Conservation (phyloP, 148 eudicot genomes). For the Pharnaceum exiguum region DNA sequence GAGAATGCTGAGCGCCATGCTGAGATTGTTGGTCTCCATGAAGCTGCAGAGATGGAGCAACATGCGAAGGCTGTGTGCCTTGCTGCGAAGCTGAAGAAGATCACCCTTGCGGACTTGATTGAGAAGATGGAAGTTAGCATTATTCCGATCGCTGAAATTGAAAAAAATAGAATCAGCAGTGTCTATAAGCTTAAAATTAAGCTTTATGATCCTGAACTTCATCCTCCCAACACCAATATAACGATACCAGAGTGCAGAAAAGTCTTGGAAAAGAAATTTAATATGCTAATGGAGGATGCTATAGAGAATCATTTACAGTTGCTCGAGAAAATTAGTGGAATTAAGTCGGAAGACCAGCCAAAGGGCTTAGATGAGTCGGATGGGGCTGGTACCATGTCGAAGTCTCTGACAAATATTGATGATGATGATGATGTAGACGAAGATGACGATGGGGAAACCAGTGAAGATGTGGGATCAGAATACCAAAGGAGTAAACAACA, state of each 20-base stretch:
- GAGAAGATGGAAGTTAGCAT: slow-evolving; percentile 68
- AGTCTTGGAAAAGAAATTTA: slow-evolving; percentile 35
- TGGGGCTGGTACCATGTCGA: slow-evolving; percentile 26
- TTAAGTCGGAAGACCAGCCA: slow-evolving; percentile 38
- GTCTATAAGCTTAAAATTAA: slow-evolving; percentile 69
- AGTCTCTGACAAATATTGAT: slow-evolving; percentile 18
- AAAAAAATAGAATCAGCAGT: slow-evolving; percentile 27
- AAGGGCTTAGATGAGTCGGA: slow-evolving; percentile 37
- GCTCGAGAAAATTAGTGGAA: slow-evolving; percentile 65
- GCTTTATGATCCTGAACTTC: slow-evolving; percentile 47
- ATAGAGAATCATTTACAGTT: slow-evolving; percentile 56
- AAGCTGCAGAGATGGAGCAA: no score
- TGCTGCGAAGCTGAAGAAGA: slow-evolving; percentile 60
- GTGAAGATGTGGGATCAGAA: slow-evolving; percentile 70
- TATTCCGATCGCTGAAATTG: slow-evolving; percentile 39
- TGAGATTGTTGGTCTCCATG: no score
- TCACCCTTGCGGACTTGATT: slow-evolving; percentile 68
- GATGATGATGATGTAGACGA: slow-evolving; percentile 26
- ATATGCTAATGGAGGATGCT: slow-evolving; percentile 60
- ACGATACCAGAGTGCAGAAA: slow-evolving; percentile 50
- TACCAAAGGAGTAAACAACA: slow-evolving; percentile 55
- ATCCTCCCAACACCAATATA: slow-evolving; percentile 38
- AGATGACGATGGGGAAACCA: slow-evolving; percentile 21
- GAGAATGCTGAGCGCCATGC: no score
- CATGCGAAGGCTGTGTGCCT: slow-evolving; percentile 54